Conservation (phyloP, 352 stramenopile species). For the Thalassiosira allenii region DNA sequence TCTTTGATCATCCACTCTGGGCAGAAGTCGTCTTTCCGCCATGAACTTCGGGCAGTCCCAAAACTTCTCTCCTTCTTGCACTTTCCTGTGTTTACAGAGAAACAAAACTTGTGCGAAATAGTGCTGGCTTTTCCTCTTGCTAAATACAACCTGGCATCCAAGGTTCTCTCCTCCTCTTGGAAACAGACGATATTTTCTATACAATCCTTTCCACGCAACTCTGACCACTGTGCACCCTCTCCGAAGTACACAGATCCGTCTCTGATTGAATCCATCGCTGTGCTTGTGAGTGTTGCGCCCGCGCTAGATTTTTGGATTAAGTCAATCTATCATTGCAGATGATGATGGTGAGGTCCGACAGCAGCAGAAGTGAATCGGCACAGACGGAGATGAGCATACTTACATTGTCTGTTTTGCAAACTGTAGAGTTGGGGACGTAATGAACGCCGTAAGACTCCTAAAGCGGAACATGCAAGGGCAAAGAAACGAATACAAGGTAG, state of each 20-base stretch:
- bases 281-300: conserved; percentile 60
- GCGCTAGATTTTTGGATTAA: conserved; percentile 58
- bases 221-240: conserved; percentile 56
- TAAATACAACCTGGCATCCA: conserved; percentile 54
- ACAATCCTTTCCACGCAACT: conserved; percentile 42
- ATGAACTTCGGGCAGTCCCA: neutral
- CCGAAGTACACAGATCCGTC: conserved; percentile 67
- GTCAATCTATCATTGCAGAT: conserved; percentile 53
- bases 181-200: conserved; percentile 63
- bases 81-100: conserved; percentile 63
- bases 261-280: conserved; percentile 59
- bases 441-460: neutral
- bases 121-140: conserved; percentile 16
- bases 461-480: neutral
- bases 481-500: neutral
- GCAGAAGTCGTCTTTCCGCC: conserved; percentile 27
- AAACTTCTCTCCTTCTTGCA: conserved; percentile 21
- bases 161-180: conserved; percentile 38
- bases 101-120: conserved; percentile 66
- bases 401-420: conserved; percentile 40
- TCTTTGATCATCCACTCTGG: conserved; percentile 29
- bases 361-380: neutral
- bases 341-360: neutral
- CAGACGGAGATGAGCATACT: too few species aligned
- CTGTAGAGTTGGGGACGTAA: neutral